These are phyloP conservation scores for Cruciata laevipes DNA, from an alignment of 257 asterid species.

Conservation along the genomic window DNA sequence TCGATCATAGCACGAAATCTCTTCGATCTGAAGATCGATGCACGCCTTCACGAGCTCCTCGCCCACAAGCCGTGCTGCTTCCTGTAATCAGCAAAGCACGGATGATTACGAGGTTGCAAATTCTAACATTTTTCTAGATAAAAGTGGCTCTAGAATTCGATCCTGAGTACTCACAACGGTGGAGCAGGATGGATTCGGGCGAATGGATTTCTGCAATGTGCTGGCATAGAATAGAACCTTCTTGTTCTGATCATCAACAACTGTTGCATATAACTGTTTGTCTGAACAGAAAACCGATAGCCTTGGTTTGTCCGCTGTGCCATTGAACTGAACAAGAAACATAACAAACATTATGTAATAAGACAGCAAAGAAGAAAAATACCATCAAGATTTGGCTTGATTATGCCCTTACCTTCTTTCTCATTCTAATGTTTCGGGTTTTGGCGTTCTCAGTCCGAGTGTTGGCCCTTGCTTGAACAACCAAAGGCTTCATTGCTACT, in stretches of 20 bases:
- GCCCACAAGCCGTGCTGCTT: slow-evolving; percentile 75
- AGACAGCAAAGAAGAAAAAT: neutral
- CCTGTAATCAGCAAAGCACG: slow-evolving; percentile 32
- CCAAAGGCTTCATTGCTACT: slow-evolving; percentile 44
- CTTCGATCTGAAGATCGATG: slow-evolving; percentile 54
- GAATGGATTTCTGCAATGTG: slow-evolving; percentile 68
- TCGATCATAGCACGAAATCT: slow-evolving; percentile 67
- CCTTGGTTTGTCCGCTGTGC: slow-evolving; percentile 67
- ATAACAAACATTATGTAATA: neutral
- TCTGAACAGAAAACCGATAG: slow-evolving; percentile 84
- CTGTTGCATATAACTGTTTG: slow-evolving; percentile 71
- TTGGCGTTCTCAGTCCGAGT: slow-evolving; percentile 58
- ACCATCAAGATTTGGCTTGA: neutral
- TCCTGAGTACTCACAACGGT: slow-evolving; percentile 38
- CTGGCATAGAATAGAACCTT: slow-evolving; percentile 68
- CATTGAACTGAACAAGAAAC: slow-evolving; percentile 50
- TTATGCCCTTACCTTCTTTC: slow-evolving; percentile 43
- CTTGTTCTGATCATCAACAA: slow-evolving; percentile 75
- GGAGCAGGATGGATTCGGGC: slow-evolving; percentile 49
- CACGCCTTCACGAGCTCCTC: slow-evolving; percentile 78
- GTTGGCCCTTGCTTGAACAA: slow-evolving; percentile 51
- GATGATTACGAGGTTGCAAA: neutral
- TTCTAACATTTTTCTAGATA: too few species aligned
- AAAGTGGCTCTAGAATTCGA: too few species aligned
- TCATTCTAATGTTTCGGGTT: slow-evolving; percentile 48